Evolutionary conservation across 306 rosid species (phyloP).

Genomic region (Parietaria judaica): DNA sequence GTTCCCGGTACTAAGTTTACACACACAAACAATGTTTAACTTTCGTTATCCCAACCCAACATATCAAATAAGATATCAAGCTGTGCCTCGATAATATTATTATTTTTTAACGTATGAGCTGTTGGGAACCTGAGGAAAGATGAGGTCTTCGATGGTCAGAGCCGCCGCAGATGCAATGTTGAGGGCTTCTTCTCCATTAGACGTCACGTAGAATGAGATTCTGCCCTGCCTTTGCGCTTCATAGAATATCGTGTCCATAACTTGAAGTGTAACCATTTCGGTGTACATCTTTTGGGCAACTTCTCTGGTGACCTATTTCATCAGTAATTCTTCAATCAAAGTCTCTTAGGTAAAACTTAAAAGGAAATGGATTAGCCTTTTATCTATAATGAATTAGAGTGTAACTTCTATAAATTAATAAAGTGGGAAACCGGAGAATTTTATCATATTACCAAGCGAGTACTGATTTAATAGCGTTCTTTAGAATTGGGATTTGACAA

Average conservation of each 20-base stretch:
- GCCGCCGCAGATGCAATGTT: slow-evolving; percentile 91
- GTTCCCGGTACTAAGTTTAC: slow-evolving; percentile 70
- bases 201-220: slow-evolving; percentile 70
- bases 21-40: background rate
- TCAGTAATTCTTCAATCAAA: background rate
- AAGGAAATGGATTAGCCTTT: no score
- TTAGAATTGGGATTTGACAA: no score
- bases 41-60: slow-evolving; percentile 11
- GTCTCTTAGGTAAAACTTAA: background rate
- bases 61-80: slow-evolving; percentile 7
- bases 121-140: slow-evolving; percentile 78
- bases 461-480: no score
- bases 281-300: slow-evolving; percentile 61
- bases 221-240: slow-evolving; percentile 97
- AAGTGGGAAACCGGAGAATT: no score
- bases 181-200: slow-evolving; percentile 79
- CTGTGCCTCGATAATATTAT: slow-evolving; percentile 1
- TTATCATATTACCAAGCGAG: no score
- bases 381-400: no score
- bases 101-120: background rate
- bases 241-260: slow-evolving; percentile 82
- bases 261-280: slow-evolving; percentile 74
- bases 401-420: no score
- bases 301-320: slow-evolving; percentile 44
- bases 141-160: slow-evolving; percentile 48